phyloP scores from a whole-genome alignment of 148 eudicot species.

The Silene conica region DNA sequence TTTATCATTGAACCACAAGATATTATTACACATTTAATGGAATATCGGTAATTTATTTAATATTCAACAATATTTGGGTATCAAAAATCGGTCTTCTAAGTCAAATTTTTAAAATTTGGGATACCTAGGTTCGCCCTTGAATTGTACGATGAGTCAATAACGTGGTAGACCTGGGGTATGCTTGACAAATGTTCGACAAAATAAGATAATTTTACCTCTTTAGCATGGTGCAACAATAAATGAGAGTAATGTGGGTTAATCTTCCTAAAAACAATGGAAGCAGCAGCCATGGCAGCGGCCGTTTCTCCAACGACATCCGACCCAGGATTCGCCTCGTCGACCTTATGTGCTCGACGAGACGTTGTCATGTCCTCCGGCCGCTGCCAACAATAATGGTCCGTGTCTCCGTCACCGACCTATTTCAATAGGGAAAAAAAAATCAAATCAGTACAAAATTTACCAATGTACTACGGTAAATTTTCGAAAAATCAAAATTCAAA shows the following conservation, averaged over 20 bases:
- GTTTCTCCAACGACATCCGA: constrained; percentile 63
- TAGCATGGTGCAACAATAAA: constrained; percentile 48
- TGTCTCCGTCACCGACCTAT: constrained; percentile 61
- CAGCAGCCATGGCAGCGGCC: constrained; percentile 70
- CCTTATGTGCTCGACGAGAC: constrained; percentile 47
- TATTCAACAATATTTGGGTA: no score
- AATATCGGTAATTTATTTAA: no score
- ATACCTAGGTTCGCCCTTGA: no score
- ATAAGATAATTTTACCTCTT: constrained; percentile 32
- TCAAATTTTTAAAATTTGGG: no score
- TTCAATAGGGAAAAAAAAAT: neutral
- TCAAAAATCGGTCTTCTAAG: no score
- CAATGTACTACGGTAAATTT: neutral
- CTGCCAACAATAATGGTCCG: constrained; percentile 59
- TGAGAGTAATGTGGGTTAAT: constrained; percentile 50
- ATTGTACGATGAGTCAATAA: no score
- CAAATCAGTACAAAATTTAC: neutral
- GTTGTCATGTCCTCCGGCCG: constrained; percentile 68
- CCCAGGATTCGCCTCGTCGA: constrained; percentile 52
- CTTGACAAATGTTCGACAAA: neutral
- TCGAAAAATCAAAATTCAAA: neutral
- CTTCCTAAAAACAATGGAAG: constrained; percentile 46
- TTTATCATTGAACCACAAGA: no score
- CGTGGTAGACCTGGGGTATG: neutral
- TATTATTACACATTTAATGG: no score